Percentiles rank a stretch among this genome's conserved stretches.
Conservation (phyloP, 2,329 filamentous ascomycete species). For the Xenoacremonium recifei region DNA sequence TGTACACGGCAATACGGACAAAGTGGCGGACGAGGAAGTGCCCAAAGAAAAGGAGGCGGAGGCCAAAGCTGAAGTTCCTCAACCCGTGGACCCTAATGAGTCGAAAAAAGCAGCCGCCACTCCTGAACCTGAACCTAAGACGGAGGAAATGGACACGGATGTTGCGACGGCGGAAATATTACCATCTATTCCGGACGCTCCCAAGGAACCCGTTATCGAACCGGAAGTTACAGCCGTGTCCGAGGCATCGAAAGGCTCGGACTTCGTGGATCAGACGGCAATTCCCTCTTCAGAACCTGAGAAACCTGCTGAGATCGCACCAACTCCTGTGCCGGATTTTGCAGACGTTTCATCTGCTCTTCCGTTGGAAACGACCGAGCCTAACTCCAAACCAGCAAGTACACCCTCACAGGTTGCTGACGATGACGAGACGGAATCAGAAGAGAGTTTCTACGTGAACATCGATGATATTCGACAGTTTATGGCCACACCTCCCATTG, state of each 20-base stretch:
- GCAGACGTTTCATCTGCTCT: constrained; percentile 8
- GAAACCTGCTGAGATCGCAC: constrained; percentile 4
- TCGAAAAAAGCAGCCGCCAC: constrained; percentile 1
- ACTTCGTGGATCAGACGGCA: too few species aligned
- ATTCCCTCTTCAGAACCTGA: constrained; percentile 3
- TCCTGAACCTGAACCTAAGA: constrained; percentile 31
- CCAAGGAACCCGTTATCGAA: not conserved
- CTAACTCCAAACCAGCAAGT: constrained; percentile 37
- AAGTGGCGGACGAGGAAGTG: not conserved
- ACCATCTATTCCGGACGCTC: too few species aligned
- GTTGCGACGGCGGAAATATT: constrained; percentile 11
- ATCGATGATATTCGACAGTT: constrained; percentile 49
- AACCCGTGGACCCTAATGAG: not conserved
- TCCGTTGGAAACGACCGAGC: constrained; percentile 27
- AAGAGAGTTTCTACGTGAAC: constrained; percentile 51
- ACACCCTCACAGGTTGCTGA: constrained; percentile 49
- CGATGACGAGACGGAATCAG: constrained; percentile 54
- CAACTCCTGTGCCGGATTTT: not conserved
- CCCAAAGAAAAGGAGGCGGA: constrained; percentile 1
- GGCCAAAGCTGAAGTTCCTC: not conserved
- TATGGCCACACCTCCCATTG: constrained; percentile 54
- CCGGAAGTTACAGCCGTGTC: not conserved
- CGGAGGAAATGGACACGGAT: constrained; percentile 43
- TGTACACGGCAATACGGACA: not conserved
- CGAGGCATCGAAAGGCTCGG: not conserved